Evolutionary conservation across 2,329 filamentous ascomycete species (phyloP).

Genomic region (Botrytis hyacinthi): DNA sequence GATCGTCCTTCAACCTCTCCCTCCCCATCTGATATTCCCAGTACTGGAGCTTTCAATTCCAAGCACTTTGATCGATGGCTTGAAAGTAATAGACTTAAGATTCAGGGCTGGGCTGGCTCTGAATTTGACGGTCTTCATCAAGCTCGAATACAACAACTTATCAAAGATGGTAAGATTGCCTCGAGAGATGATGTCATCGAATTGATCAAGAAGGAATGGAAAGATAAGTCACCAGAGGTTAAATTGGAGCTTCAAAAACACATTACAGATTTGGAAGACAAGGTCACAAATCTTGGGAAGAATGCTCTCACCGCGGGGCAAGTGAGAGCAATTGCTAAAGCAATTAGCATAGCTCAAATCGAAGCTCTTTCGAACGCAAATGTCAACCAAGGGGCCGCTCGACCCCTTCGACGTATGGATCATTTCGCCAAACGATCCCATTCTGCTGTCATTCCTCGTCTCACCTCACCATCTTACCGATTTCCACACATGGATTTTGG

Average conservation of each 20-base stretch:
- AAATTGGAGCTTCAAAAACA: slow-evolving; percentile 26
- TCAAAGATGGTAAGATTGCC: slow-evolving; percentile 28
- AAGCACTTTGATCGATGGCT: slow-evolving; percentile 21
- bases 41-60: neutral
- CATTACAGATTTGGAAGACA: slow-evolving; percentile 24
- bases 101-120: slow-evolving; percentile 17
- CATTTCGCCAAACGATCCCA: slow-evolving; percentile 59
- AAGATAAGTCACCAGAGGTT: slow-evolving; percentile 22
- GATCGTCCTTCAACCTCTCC: neutral
- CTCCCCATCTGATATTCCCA: neutral
- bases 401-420: slow-evolving; percentile 56
- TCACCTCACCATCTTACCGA: slow-evolving; percentile 44
- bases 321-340: slow-evolving; percentile 25
- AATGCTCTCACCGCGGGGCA: slow-evolving; percentile 23
- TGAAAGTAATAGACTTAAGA: slow-evolving; percentile 20
- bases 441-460: slow-evolving; percentile 41
- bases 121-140: slow-evolving; percentile 30
- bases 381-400: slow-evolving; percentile 26
- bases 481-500: slow-evolving; percentile 28
- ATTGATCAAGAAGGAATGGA: slow-evolving; percentile 85
- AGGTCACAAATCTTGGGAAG: slow-evolving; percentile 25
- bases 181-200: slow-evolving; percentile 64
- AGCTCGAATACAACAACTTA: slow-evolving; percentile 16
- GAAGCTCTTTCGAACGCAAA: slow-evolving; percentile 33
- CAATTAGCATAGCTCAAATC: slow-evolving; percentile 31